A percentile compares a stretch with the other conserved stretches of the same genome.
Conservation (phyloP, 108 stramenopile species). For the Poteriospumella lacustris region DNA sequence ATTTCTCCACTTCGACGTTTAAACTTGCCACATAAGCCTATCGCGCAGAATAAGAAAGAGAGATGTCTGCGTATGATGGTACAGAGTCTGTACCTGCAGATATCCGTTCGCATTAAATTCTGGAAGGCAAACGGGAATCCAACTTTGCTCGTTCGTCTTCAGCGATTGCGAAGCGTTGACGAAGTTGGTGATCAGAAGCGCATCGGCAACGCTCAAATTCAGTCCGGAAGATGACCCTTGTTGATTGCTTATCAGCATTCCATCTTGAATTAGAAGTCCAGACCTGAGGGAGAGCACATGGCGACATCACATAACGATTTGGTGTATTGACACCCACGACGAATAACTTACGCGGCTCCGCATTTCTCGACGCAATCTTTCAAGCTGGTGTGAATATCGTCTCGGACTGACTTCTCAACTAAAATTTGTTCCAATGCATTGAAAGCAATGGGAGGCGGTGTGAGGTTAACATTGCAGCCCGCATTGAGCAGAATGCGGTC, state of each 20-base stretch:
- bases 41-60: too few species aligned
- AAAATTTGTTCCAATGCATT: background rate
- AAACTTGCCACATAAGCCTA: too few species aligned
- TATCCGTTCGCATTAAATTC: conserved; percentile 21
- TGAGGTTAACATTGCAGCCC: background rate
- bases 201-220: background rate
- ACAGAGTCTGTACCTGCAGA: conserved; percentile 2
- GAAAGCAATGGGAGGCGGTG: background rate
- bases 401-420: background rate
- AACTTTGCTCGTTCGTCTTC: background rate
- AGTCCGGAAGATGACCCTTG: background rate
- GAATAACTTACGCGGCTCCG: conserved; percentile 18
- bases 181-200: background rate
- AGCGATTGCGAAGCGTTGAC: background rate
- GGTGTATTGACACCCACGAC: background rate
- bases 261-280: conserved; percentile 9
- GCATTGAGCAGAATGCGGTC: background rate
- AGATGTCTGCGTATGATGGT: too few species aligned
- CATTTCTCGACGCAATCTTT: background rate
- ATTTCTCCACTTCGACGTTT: too few species aligned
- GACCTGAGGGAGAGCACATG: background rate
- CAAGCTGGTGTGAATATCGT: background rate
- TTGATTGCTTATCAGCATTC: background rate
- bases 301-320: background rate
- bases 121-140: conserved; percentile 22